Base-by-base conservation (phyloP, 805 yeast genomes). In the Tetrapisispora fleetii region DNA sequence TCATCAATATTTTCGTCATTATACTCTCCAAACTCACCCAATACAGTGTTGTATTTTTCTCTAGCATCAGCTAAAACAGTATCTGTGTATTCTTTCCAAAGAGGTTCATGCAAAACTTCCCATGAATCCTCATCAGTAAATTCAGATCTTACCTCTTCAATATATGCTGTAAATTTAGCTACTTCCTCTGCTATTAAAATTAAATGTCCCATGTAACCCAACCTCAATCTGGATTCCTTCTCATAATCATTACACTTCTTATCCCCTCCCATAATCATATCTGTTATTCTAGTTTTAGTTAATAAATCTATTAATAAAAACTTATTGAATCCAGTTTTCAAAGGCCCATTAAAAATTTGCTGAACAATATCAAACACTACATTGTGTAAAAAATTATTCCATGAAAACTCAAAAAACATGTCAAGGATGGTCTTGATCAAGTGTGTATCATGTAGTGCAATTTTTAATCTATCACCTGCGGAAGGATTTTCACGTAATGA, bases 171-270 rank as follows among this genome's bases (percentile, higher is more conserved):
- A 62, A 93, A 93, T 66, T 93, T 93, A 41, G 90, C 96, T 43
- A 93, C 93, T 64, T 93, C 99, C 64, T 93, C 99, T 41, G 96
- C 90, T 46, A 93, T 87, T 38, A 93, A 71, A 4, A 95, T 88
- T 52, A 93, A 67, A 64, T 93, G 99, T 24, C 99, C 99, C 90
- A 91, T 90, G 63, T 91, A 93, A 0, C 99, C 99, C 21, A 93
- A 78, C 48, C 97, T 73, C 14, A 87, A 76, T 16, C 79, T 79
- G 4, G 75, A 74, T 45, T 67, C 71, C 53, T 74, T 75, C 61
- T 88, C 89, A 53, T 80, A 75, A 49, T 76, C 78, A 33, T 71
- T 69, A 55, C 85, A 81, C 43, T 72, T 71, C 43, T 69, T 68
- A 54, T 84, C 84, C 2, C 91, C 88, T 37, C 76, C 72, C 37